Conservation (phyloP, 2,329 filamentous ascomycete genomes). For the Dactylellina sp. region DNA sequence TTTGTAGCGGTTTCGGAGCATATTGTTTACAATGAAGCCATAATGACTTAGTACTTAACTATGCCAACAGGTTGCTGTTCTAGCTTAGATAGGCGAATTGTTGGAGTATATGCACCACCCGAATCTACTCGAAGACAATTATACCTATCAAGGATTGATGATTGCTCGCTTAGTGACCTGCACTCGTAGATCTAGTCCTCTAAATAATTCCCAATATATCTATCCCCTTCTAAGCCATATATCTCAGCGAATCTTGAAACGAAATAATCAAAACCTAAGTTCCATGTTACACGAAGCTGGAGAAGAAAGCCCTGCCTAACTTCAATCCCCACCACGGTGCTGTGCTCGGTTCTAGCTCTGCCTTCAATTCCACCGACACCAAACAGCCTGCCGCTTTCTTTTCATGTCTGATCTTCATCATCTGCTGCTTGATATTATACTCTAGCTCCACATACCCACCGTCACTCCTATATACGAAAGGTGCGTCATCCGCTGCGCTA, state of each 20-base stretch:
- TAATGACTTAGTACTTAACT: too few species aligned
- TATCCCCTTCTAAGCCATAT: not conserved
- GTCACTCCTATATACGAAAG: constrained; percentile 44
- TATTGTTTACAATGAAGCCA: too few species aligned
- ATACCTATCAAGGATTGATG: not conserved
- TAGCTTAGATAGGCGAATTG: too few species aligned
- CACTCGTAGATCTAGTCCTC: not conserved
- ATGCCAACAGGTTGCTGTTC: too few species aligned
- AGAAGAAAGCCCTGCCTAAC: constrained; percentile 39
- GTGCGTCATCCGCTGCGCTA: constrained; percentile 45
- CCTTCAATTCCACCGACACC: constrained; percentile 41
- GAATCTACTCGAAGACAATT: too few species aligned
- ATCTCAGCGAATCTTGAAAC: not conserved
- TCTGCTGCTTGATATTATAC: constrained; percentile 48
- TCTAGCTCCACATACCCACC: constrained; percentile 39
- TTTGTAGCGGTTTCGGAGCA: not conserved
- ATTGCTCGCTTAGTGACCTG: not conserved
- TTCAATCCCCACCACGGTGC: constrained; percentile 50
- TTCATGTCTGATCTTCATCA: constrained; percentile 39
- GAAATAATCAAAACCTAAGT: not conserved
- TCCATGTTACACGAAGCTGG: constrained; percentile 37
- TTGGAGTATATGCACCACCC: too few species aligned
- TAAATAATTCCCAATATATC: too few species aligned
- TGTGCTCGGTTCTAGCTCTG: constrained; percentile 45
- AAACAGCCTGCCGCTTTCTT: constrained; percentile 37